Evolutionary conservation across 306 rosid genomes (phyloP).

Genomic region (Pyrus betulifolia): DNA sequence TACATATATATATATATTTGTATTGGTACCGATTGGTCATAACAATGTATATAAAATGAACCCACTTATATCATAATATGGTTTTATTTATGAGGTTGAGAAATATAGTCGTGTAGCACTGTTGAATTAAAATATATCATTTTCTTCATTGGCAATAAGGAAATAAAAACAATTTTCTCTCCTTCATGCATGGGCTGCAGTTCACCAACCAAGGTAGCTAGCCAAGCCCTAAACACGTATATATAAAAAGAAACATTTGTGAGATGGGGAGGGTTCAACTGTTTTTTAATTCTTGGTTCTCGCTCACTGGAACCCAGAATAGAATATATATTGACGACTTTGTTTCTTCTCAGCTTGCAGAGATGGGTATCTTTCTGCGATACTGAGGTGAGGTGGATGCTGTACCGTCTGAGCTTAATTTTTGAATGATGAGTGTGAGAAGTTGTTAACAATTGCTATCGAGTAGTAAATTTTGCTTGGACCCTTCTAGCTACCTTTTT

Average conservation of each 20-base stretch:
- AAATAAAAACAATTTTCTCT: slow-evolving; percentile 13
- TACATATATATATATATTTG: background rate
- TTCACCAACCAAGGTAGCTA: slow-evolving; percentile 67
- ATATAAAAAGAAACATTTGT: background rate
- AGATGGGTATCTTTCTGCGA: slow-evolving; percentile 2
- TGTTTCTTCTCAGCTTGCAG: slow-evolving; percentile 4
- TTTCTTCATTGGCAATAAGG: background rate
- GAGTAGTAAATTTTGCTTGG: slow-evolving; percentile 24
- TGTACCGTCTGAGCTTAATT: background rate
- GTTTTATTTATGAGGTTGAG: background rate
- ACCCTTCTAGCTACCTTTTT: slow-evolving; percentile 11
- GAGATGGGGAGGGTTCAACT: background rate
- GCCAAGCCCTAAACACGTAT: background rate
- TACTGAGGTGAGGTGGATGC: background rate
- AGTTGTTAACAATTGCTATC: slow-evolving; percentile 45
- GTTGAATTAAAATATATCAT: background rate
- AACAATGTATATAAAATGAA: background rate
- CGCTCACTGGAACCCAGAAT: background rate
- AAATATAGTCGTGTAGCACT: background rate
- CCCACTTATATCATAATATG: background rate
- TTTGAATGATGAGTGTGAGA: background rate
- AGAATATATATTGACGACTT: background rate
- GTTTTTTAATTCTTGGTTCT: background rate
- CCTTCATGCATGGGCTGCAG: slow-evolving; percentile 60
- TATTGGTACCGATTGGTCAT: background rate